Evolutionary conservation across 345 rosid genomes (phyloP), one percentile per base, ranked within the genome.

Genomic region (Eucalyptus leucophloia): DNA sequence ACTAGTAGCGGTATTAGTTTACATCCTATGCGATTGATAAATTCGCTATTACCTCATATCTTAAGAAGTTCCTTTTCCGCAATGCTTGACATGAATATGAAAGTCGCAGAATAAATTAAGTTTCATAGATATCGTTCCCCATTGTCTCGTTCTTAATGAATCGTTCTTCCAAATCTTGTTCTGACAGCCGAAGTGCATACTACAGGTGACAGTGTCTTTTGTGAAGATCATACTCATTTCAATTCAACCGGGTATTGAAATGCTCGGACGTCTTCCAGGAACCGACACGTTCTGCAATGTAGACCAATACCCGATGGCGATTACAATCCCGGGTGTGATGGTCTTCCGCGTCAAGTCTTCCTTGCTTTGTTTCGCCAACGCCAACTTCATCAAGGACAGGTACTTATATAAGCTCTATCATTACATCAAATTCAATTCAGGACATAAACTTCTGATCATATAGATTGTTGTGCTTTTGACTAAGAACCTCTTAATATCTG

Each of bases 321-420:
- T 95, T 45, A 91, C 88, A 90, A 91, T 92, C 88, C 95, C 97
- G 4, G 95, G 95, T 1, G 92, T 93, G 83, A 91, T 96, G 72
- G 90, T 95, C 14, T 85, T 95, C 91, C 94, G 98, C 14, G 88
- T 97, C 87, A 96, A 95, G 53, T 95, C 98, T 87, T 97, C 98
- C 30, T 91, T 95, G 90, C 96, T 97, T 88, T 97, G 98, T 86
- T 97, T 97, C 90, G 99, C 99, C 42, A 96, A 97, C 80, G 98
- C 99, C 86, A 96, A 89, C 89, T 97, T 94, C 40, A 93, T 95
- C 40, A 93, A 87, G 85, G 93, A 96, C 89, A 96, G 97, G 99
- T 97, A 95, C 23, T 12, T 14, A 24, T 24, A 88, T 24, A 32
- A 19, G 11, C 21, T 53, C 10, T 44, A 40, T 51, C 45, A 86